Evolutionary conservation across 163 green algal species (phyloP), one percentile per base, ranked within the genome.

Genomic region (Picocystis sp.): DNA sequence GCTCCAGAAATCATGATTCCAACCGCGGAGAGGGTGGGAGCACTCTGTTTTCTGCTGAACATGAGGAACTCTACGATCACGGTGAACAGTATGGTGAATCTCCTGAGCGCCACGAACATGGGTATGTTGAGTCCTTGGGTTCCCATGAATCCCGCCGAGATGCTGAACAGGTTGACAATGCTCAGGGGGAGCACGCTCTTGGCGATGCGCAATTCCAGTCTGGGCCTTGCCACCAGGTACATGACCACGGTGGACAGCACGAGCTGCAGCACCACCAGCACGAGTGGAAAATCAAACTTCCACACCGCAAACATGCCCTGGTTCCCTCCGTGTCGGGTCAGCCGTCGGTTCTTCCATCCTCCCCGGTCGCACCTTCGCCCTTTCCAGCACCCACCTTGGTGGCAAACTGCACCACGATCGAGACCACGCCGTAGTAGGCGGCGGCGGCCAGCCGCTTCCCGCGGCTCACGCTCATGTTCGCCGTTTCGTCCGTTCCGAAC

Each of bases 51-150:
- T 56, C 78, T 79, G 21, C 61, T 58, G 56, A 77, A 69, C 49
- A 76, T 58, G 33, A 65, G 64, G 2, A 64, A 55, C 55, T 86
- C 78, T 43, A 84, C 52, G 22, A 77, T 25, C 38, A 86, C 73
- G 14, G 78, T 84, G 43, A 76, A 74, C 3, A 86, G 50, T 60
- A 86, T 58, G 15, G 74, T 84, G 58, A 84, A 84, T n/a, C 78
- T 63, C 11, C 78, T 69, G 42, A 86, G 66, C 10, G 73, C 78
- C 43, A 86, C 83, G 60, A 84, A 86, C 78, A 86, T 86, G 13
- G 78, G 78, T 3, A 86, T 70, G 51, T 73, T 84, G 1, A 86
- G 62, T 10, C 73, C 76, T 5, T 56, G 68, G 11, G 78, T 86
- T 78, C 74, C 73, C 21, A 84, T 67, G 5, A 86, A 60, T 6